Conservation (phyloP, 2,329 filamentous ascomycete species). For the Pestalotiopsis sp. region DNA sequence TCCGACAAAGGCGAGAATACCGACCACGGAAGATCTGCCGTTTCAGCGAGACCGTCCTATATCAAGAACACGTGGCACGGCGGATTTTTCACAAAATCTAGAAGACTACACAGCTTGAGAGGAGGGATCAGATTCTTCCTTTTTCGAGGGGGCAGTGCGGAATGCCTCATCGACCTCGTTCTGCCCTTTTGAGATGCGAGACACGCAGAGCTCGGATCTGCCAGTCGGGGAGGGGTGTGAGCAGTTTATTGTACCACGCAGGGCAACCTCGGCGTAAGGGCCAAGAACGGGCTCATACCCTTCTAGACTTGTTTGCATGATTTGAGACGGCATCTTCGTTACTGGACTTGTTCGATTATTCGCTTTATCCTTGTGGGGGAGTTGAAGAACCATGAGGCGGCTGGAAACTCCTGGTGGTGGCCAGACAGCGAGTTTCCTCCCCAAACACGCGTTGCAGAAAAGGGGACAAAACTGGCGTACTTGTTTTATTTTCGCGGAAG, state of each 20-base stretch:
- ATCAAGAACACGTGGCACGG: slow-evolving; percentile 4
- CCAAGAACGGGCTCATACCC: slow-evolving; percentile 15
- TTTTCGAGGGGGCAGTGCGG: background rate
- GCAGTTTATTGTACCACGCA: background rate
- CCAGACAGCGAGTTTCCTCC: slow-evolving; percentile 23
- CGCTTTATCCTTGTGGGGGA: slow-evolving; percentile 32
- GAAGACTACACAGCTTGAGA: slow-evolving; percentile 2
- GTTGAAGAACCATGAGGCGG: slow-evolving; percentile 28
- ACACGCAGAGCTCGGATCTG: background rate
- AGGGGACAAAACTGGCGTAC: slow-evolving; percentile 26
- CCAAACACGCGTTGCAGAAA: slow-evolving; percentile 23
- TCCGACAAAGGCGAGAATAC: slow-evolving; percentile 18
- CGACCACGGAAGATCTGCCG: background rate
- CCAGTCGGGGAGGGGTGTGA: background rate
- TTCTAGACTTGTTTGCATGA: slow-evolving; percentile 55
- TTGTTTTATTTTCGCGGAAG: slow-evolving; percentile 30
- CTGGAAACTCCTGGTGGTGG: slow-evolving; percentile 27
- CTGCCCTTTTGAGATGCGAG: background rate
- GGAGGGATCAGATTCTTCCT: background rate
- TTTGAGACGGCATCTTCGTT: slow-evolving; percentile 46
- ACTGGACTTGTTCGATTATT: slow-evolving; percentile 38
- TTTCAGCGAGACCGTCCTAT: background rate
- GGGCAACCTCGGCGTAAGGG: slow-evolving; percentile 1
- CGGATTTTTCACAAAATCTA: background rate
- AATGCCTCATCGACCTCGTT: background rate